phyloP scores from a whole-genome alignment of 202 grass and related monocot genomes.

The Hordeum pubiflorum region DNA sequence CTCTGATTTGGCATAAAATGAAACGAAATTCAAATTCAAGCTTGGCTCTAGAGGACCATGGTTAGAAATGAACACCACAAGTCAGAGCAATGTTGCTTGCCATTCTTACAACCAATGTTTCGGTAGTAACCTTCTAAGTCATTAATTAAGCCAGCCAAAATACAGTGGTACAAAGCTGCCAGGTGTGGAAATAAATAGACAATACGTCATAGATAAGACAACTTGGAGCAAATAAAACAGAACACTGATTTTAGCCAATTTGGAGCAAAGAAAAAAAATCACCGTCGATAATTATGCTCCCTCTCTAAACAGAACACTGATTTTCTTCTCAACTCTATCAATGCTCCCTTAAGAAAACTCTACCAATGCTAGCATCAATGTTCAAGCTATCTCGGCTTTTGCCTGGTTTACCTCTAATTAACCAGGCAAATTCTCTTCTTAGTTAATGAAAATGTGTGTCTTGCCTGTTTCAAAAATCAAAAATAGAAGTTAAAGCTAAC shows the following conservation, averaged over 20 bases:
- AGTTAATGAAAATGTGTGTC: not conserved
- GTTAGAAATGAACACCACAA: not conserved
- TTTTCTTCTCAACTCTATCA: not conserved
- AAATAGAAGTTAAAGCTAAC: not conserved
- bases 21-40: not conserved
- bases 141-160: not conserved
- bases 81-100: not conserved
- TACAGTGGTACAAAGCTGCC: not conserved
- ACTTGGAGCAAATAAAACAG: too few relatives aligned
- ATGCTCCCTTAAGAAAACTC: not conserved
- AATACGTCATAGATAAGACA: not conserved
- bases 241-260: not conserved
- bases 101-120: not conserved
- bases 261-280: not conserved
- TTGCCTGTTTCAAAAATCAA: not conserved
- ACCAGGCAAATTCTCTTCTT: not conserved
- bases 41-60: not conserved
- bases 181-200: not conserved
- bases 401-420: not conserved
- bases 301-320: not conserved
- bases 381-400: not conserved
- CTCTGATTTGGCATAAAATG: too few relatives aligned
- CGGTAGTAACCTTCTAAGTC: not conserved
- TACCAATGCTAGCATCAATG: not conserved
- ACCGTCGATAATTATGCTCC: not conserved